Percentiles rank a stretch among this genome's conserved stretches.
Conservation (phyloP, 805 yeast genomes). For the Blastobotrys chiropterorum region DNA sequence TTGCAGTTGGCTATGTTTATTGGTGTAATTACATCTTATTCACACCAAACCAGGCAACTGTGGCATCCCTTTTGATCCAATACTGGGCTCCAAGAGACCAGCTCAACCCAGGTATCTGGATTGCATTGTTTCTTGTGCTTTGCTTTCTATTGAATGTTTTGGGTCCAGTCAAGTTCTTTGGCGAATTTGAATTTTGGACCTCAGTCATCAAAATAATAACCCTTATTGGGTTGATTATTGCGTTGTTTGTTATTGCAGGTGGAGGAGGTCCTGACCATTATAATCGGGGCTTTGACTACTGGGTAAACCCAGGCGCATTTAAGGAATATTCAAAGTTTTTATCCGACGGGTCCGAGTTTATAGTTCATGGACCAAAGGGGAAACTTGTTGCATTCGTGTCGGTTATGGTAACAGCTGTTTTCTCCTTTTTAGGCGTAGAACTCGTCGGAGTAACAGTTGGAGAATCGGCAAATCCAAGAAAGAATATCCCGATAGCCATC, state of each 20-base stretch:
- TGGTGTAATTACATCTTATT: constrained; percentile 69
- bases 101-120: constrained; percentile 4
- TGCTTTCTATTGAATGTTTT: constrained; percentile 52
- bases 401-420: constrained; percentile 64
- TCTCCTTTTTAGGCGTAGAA: constrained; percentile 82
- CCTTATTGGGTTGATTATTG: constrained; percentile 64
- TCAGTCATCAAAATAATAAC: constrained; percentile 66
- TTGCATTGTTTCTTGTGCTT: neutral
- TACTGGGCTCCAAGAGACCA: constrained; percentile 54
- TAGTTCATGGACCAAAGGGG: constrained; percentile 48
- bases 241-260: constrained; percentile 66
- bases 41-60: constrained; percentile 78
- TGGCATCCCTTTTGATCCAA: constrained; percentile 71
- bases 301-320: constrained; percentile 51
- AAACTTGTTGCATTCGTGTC: constrained; percentile 66
- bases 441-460: constrained; percentile 81
- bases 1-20: constrained; percentile 75
- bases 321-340: constrained; percentile 41
- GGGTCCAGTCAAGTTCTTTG: constrained; percentile 52
- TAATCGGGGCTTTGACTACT: constrained; percentile 52
- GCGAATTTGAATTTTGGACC: constrained; percentile 78
- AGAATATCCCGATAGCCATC: constrained; percentile 67
- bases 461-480: constrained; percentile 66
- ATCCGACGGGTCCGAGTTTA: neutral
- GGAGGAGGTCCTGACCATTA: constrained; percentile 80